phyloP scores from a whole-genome alignment of 352 stramenopile species.

The Phytophthora litchii region DNA sequence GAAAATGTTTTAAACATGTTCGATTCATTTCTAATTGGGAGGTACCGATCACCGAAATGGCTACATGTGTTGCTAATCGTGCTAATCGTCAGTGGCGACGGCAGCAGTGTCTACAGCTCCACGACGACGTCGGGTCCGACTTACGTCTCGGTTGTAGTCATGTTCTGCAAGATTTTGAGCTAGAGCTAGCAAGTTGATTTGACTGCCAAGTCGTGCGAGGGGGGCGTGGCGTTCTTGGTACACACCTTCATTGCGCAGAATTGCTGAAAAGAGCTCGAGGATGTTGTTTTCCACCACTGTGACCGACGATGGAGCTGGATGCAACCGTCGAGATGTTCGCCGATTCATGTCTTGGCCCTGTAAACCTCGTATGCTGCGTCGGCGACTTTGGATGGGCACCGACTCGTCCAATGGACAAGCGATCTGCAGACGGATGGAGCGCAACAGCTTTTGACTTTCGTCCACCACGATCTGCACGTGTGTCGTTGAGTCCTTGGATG shows the following conservation, averaged over 20 bases:
- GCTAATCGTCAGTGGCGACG: slow-evolving; percentile 3
- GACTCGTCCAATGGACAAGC: slow-evolving; percentile 60
- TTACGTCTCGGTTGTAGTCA: slow-evolving; percentile 30
- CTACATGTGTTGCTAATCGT: too few species aligned
- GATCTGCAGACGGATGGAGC: slow-evolving; percentile 70
- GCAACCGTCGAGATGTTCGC: slow-evolving; percentile 34
- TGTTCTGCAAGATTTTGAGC: slow-evolving; percentile 30
- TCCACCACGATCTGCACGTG: slow-evolving; percentile 82
- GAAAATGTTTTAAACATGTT: too few species aligned
- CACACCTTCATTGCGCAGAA: slow-evolving; percentile 61
- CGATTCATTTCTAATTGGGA: too few species aligned
- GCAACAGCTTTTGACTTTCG: slow-evolving; percentile 62
- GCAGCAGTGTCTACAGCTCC: slow-evolving; percentile 22
- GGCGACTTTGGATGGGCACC: slow-evolving; percentile 42
- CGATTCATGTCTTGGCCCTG: slow-evolving; percentile 2
- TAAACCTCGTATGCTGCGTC: slow-evolving; percentile 30
- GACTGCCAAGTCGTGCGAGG: slow-evolving; percentile 59
- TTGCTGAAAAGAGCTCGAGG: slow-evolving; percentile 63
- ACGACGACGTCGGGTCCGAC: slow-evolving; percentile 19
- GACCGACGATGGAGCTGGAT: slow-evolving; percentile 49
- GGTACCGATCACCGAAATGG: too few species aligned
- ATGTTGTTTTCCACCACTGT: slow-evolving; percentile 63
- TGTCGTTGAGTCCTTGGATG: slow-evolving; percentile 83
- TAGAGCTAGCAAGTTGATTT: slow-evolving; percentile 51
- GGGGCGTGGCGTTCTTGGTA: slow-evolving; percentile 62